Conservation (phyloP, 176 grass and related monocot genomes). For the Leersia perrieri region DNA sequence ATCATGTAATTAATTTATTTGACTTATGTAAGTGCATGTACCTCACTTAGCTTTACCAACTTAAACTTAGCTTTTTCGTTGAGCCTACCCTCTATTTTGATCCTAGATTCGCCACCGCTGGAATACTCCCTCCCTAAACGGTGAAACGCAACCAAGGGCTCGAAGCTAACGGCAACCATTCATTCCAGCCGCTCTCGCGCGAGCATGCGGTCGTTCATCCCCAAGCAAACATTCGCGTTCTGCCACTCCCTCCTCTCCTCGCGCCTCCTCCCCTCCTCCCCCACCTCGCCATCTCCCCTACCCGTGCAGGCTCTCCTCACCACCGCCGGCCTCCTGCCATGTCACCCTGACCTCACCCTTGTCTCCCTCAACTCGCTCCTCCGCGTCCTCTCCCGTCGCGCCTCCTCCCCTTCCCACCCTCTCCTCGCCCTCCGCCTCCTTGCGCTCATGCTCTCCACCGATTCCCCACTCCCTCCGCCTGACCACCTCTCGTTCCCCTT, state of each 20-base stretch:
- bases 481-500: conserved; percentile 88
- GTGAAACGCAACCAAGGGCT: not conserved
- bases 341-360: conserved; percentile 45
- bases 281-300: conserved; percentile 12
- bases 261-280: conserved; percentile 36
- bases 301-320: conserved; percentile 54
- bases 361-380: conserved; percentile 59
- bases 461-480: conserved; percentile 44
- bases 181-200: not conserved
- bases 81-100: too few relatives aligned
- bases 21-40: too few relatives aligned
- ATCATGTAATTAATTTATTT: too few relatives aligned
- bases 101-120: too few relatives aligned
- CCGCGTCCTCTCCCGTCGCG: conserved; percentile 42
- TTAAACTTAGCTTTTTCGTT: too few relatives aligned
- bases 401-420: conserved; percentile 41
- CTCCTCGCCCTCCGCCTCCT: conserved; percentile 54
- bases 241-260: conserved; percentile 53
- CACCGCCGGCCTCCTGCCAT: conserved; percentile 45
- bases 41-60: too few relatives aligned
- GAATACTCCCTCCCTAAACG: too few relatives aligned
- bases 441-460: conserved; percentile 53
- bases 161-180: not conserved
- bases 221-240: conserved; percentile 46
- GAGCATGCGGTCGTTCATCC: conserved; percentile 45